These are phyloP conservation scores for Puccinia hordei DNA, from an alignment of 1,284 basidiomycete genomes.

Conservation along the genomic window DNA sequence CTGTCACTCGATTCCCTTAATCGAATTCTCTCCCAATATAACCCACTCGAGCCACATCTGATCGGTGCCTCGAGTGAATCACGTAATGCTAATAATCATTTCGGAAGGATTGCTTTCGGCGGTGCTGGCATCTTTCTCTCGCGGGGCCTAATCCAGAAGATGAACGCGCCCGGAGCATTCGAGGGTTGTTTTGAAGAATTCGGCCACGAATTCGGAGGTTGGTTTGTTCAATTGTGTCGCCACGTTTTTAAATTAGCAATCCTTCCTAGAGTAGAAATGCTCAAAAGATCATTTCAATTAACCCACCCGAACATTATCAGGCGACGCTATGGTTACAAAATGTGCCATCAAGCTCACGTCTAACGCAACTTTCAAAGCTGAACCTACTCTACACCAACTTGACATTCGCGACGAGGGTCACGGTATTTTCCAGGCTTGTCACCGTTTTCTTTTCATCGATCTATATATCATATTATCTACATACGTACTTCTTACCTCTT, in stretches of 20 bases:
- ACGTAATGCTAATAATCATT: constrained; percentile 48
- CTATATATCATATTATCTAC: too few species aligned
- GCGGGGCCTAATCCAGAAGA: constrained; percentile 51
- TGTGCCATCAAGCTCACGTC: constrained; percentile 53
- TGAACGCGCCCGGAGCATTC: constrained; percentile 54
- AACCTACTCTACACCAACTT: constrained; percentile 55
- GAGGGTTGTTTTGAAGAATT: constrained; percentile 33
- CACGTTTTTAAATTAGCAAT: too few species aligned
- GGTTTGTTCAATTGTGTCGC: neutral
- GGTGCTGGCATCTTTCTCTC: constrained; percentile 54
- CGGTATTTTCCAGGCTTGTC: constrained; percentile 54
- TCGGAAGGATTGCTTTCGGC: constrained; percentile 54
- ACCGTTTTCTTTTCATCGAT: neutral
- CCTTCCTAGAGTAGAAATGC: constrained; percentile 23
- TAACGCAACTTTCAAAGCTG: constrained; percentile 49
- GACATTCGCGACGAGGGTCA: constrained; percentile 55
- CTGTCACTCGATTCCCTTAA: constrained; percentile 53
- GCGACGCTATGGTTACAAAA: constrained; percentile 54
- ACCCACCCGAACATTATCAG: constrained; percentile 45
- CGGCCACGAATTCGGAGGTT: constrained; percentile 32
- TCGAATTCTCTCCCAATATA: constrained; percentile 51
- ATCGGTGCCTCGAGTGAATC: constrained; percentile 54
- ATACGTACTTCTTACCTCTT: neutral
- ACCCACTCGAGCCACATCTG: constrained; percentile 48
- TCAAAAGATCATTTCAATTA: constrained; percentile 46